These are phyloP conservation scores for Skeletonema tropicum DNA, from an alignment of 108 stramenopile species.

Conservation along the genomic window DNA sequence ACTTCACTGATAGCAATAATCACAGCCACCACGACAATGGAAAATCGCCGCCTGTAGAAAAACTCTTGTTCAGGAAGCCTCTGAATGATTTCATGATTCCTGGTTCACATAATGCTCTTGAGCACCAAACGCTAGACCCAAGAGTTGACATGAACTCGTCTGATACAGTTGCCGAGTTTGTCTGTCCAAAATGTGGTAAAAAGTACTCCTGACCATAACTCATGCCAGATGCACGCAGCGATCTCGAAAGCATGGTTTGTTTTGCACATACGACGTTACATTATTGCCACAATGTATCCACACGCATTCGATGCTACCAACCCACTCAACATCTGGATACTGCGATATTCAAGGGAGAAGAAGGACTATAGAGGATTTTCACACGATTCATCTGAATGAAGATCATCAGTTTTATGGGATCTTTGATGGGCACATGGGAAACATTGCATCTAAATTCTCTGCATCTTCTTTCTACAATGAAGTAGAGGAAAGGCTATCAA, in stretches of 20 bases:
- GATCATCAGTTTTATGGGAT: slow-evolving; percentile 88
- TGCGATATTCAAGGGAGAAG: slow-evolving; percentile 87
- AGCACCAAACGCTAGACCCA: slow-evolving; percentile 73
- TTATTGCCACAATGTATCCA: slow-evolving; percentile 81
- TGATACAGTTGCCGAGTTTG: slow-evolving; percentile 56
- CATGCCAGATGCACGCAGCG: slow-evolving; percentile 86
- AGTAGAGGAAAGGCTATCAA: slow-evolving; percentile 43
- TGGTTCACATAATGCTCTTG: slow-evolving; percentile 68
- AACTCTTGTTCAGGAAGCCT: not conserved
- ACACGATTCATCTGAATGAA: slow-evolving; percentile 73
- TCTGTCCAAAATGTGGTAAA: slow-evolving; percentile 80
- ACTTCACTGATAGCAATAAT: slow-evolving; percentile 52
- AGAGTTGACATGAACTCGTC: slow-evolving; percentile 57
- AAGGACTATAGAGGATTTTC: slow-evolving; percentile 92
- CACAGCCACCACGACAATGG: not conserved
- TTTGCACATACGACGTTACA: slow-evolving; percentile 78
- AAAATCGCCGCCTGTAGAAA: not conserved
- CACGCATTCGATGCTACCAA: slow-evolving; percentile 88
- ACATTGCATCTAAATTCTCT: slow-evolving; percentile 79
- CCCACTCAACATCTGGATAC: slow-evolving; percentile 77
- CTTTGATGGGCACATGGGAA: slow-evolving; percentile 68
- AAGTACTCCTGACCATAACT: slow-evolving; percentile 76
- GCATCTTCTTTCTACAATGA: slow-evolving; percentile 63
- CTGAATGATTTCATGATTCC: slow-evolving; percentile 21
- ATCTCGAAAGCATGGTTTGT: slow-evolving; percentile 76